Evolutionary conservation across 306 rosid species (phyloP), one percentile per base, ranked within the genome.

Genomic region (Leucaena leucocephala): DNA sequence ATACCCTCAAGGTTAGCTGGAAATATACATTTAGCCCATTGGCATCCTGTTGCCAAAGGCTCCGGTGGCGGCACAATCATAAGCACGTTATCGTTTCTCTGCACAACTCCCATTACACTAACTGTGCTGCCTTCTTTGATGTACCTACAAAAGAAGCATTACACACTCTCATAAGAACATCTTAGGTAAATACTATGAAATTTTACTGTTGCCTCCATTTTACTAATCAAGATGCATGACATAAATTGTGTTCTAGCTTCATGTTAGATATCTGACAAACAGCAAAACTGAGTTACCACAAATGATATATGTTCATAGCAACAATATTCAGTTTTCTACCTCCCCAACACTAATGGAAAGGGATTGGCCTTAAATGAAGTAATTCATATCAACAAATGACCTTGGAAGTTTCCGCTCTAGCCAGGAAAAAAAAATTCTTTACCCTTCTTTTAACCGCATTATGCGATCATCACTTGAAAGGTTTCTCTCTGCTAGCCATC

Each of bases 51-150:
- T 1, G 94, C 81, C 58, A 94, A 77, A 12, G 98, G 94, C 78
- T 94, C 98, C 0, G 98, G 94, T 11, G 98, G 98, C 38, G 98
- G 98, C 55, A 94, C 97, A 19, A 94, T 92, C 98, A 92, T 94
- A 45, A 94, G 97, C 82, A 94, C 98, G 36, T 92, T 94, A 62
- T 94, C 98, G 59, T 94, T 94, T 83, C 97, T 89, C 80, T 94
- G 98, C 80, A 94, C 98, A 75, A 94, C 97, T 42, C 98, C 98
- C 97, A 94, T 92, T 76, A 94, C 94, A 16, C 98, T 94, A 12
- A 92, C 98, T 5, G 97, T 92, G 92, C 97, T 94, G 27, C 98
- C 98, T 88, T 94, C 98, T 88, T 94, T 94, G 83, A 94, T 89
- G 84, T 92, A 92, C 90, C 98, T 94, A 82, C 88, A 86, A 44